A percentile compares a stretch with the other conserved stretches of the same genome.
Conservation (phyloP, 148 eudicot species). For the Vaccinium myrtillus region DNA sequence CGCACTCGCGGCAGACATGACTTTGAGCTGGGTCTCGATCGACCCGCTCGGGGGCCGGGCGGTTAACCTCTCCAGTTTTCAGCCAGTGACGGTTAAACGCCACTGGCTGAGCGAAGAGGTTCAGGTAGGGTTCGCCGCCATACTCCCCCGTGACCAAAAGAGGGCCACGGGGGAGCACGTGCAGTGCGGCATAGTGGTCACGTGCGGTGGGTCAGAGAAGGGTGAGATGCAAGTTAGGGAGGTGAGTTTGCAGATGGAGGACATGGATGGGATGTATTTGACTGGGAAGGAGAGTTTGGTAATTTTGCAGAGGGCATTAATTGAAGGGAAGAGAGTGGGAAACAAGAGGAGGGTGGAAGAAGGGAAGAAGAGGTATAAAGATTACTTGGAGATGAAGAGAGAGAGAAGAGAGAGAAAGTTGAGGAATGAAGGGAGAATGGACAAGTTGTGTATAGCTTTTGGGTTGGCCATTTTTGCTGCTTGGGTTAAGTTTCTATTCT, state of each 20-base stretch:
- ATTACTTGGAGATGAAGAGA: conserved; percentile 47
- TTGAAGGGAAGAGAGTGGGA: conserved; percentile 50
- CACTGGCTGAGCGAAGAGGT: conserved; percentile 89
- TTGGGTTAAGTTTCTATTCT: neutral
- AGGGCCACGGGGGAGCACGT: conserved; percentile 23
- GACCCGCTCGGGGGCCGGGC: conserved; percentile 40
- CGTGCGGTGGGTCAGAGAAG: conserved; percentile 50
- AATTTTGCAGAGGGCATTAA: conserved; percentile 36
- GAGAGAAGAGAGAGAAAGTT: conserved; percentile 48
- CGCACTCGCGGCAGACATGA: conserved; percentile 35
- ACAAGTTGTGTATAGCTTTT: conserved; percentile 29
- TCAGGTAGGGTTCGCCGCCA: conserved; percentile 43
- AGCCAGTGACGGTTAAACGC: conserved; percentile 57
- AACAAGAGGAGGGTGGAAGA: conserved; percentile 36
- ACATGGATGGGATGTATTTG: conserved; percentile 57
- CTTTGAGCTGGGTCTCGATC: conserved; percentile 70
- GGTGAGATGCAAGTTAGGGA: conserved; percentile 73
- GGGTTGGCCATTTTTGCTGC: neutral
- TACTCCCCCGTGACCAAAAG: conserved; percentile 18
- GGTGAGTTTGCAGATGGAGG: conserved; percentile 69
- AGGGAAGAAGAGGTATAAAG: conserved; percentile 37
- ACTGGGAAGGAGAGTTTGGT: conserved; percentile 71
- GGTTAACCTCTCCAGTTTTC: conserved; percentile 52
- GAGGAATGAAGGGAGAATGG: conserved; percentile 54
- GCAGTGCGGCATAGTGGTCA: conserved; percentile 56